Evolutionary conservation across 257 asterid species (phyloP).

Genomic region (Paraleonurus japonicus): DNA sequence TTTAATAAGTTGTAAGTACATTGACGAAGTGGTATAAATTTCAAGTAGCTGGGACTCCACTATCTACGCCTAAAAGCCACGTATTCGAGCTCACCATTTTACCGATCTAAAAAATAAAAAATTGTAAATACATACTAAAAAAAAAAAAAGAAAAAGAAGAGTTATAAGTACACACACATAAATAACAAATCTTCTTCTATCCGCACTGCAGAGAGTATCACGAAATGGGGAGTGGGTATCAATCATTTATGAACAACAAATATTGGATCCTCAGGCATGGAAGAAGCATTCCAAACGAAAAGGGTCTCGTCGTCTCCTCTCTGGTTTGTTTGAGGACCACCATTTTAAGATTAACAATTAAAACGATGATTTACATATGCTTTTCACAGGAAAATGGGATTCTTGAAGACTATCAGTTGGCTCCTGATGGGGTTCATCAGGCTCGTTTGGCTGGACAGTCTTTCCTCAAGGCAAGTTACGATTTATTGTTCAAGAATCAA

Average conservation of each 20-base stretch:
- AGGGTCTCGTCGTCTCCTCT: slow-evolving; percentile 80
- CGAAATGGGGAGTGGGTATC: slow-evolving; percentile 26
- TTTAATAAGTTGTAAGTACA: too few relatives aligned
- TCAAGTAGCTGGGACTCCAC: too few relatives aligned
- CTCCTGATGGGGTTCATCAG: slow-evolving; percentile 78
- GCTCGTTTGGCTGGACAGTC: slow-evolving; percentile 77
- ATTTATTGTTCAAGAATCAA: not conserved
- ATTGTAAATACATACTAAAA: too few relatives aligned
- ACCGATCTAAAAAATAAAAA: too few relatives aligned
- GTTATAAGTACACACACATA: too few relatives aligned
- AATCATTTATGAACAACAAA: slow-evolving; percentile 46
- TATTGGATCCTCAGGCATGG: slow-evolving; percentile 93
- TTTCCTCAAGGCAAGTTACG: slow-evolving; percentile 55
- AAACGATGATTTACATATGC: not conserved
- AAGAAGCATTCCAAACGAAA: slow-evolving; percentile 87
- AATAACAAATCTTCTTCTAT: too few relatives aligned
- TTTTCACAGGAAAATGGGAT: slow-evolving; percentile 77
- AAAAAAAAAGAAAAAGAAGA: too few relatives aligned
- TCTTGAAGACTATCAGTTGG: slow-evolving; percentile 73
- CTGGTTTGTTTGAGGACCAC: slow-evolving; percentile 36
- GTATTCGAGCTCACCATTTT: too few relatives aligned
- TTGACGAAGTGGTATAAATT: too few relatives aligned
- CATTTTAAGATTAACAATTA: not conserved
- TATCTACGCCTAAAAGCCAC: too few relatives aligned
- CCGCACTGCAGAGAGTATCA: not conserved